A percentile compares a stretch with the other conserved stretches of the same genome.
These are phyloP conservation scores for Flaveria linearis DNA, from an alignment of 129 eudicot genomes.

Conservation along the genomic window DNA sequence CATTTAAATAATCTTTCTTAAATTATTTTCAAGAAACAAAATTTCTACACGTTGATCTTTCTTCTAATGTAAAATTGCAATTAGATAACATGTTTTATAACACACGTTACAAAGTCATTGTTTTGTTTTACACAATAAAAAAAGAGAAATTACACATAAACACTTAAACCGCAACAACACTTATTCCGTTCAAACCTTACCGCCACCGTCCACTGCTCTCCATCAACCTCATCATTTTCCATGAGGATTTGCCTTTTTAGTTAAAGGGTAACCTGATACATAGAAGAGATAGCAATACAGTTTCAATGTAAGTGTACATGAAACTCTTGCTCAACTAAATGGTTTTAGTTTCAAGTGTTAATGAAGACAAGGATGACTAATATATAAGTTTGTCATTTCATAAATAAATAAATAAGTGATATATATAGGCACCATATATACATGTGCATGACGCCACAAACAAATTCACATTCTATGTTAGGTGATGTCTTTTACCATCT, in stretches of 20 bases:
- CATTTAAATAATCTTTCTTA: too few species aligned
- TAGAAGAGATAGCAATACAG: too few species aligned
- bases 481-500: too few species aligned
- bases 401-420: too few species aligned
- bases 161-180: neutral
- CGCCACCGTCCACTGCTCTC: neutral
- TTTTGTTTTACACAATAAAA: constrained; percentile 15
- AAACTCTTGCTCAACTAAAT: too few species aligned
- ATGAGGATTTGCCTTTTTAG: constrained; percentile 10
- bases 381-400: too few species aligned
- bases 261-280: constrained; percentile 45
- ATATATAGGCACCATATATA: too few species aligned
- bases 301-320: too few species aligned
- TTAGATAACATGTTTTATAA: constrained; percentile 17
- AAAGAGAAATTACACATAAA: neutral
- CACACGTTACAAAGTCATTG: constrained; percentile 5
- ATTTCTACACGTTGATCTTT: neutral
- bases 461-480: too few species aligned
- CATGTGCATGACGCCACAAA: too few species aligned
- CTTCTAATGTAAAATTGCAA: neutral
- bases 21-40: neutral
- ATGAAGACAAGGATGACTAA: too few species aligned
- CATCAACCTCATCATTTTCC: constrained; percentile 12
- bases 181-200: constrained; percentile 27
- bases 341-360: too few species aligned